Base-by-base conservation (phyloP, 2,329 filamentous ascomycete species). In the Chaetomiaceae sp. region DNA sequence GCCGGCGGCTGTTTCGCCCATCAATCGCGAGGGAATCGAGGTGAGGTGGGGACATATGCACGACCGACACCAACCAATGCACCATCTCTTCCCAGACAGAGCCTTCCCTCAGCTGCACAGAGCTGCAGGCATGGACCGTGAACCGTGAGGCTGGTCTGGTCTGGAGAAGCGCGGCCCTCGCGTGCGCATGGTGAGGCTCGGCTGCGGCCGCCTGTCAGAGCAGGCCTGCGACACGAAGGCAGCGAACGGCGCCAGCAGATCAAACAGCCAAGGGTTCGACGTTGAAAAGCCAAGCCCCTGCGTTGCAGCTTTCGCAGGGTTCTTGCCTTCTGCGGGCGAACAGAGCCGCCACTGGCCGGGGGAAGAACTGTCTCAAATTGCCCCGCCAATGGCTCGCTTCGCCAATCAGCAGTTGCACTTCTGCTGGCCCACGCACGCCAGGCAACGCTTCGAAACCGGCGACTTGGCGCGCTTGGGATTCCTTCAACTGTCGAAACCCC, bases 191-290 rank as follows among this genome's bases (percentile, higher is more conserved):
- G 35, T 14, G 10, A 27, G 15, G 29, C 19, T 42, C 40, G 39
- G 24, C 17, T 38, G 15, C 30, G 19, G 22, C 14, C 15, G 37
- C 1, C 9, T 22, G 42, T n/a, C 39, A 20, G 30, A 19, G n/a
- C 14, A 18, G 17, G 47, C 36, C 38, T 53, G 53, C 38, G 48
- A 53, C 53, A 42, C 18, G 24, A 10, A 33, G n/a, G n/a, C n/a
- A n/a, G n/a, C n/a, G n/a, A n/a, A n/a, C n/a, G n/a, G n/a, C 32
- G 22, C 39, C 12, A 32, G 53, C 38, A 49, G 51, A 56, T 56
- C 53, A 56, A 54, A 56, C 53, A 43, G 40, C 35, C 33, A 42
- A 45, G 48, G 49, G 45, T 8, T 32, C 19, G 26, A 33, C 17
- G 29, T 47, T 42, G 40, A 32, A 15, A n/a, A 30, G 17, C 4